These are phyloP conservation scores for Talaromyces trachyspermus DNA, from an alignment of 495 filamentous ascomycete genomes.

Conservation along the genomic window DNA sequence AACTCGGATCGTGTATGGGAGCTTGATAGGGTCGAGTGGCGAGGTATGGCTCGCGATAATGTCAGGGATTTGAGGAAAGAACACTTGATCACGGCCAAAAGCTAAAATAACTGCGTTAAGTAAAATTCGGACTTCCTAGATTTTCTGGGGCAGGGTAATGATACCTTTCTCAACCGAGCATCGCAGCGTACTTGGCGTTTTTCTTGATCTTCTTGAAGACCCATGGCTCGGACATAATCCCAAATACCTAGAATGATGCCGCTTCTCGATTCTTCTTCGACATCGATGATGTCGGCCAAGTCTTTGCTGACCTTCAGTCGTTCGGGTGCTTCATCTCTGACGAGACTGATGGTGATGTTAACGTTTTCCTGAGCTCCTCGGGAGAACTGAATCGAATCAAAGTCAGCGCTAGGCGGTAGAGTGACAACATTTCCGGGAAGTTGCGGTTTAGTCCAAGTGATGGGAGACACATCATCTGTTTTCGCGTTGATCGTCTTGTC, in stretches of 20 bases:
- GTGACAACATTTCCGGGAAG: slow-evolving; percentile 42
- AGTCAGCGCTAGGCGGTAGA: slow-evolving; percentile 54
- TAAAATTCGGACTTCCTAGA: too few species aligned
- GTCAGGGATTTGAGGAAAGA: slow-evolving; percentile 83
- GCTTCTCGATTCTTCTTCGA: slow-evolving; percentile 75
- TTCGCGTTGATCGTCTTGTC: slow-evolving; percentile 45
- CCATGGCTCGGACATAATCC: slow-evolving; percentile 87
- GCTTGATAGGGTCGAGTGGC: slow-evolving; percentile 72
- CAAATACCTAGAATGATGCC: slow-evolving; percentile 85
- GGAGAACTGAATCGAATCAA: slow-evolving; percentile 88
- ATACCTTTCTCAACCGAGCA: slow-evolving; percentile 65
- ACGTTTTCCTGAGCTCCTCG: slow-evolving; percentile 85
- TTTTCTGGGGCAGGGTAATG: too few species aligned
- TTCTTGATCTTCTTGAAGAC: slow-evolving; percentile 87
- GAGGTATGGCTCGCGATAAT: slow-evolving; percentile 64
- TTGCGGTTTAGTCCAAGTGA: slow-evolving; percentile 68
- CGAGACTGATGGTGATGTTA: slow-evolving; percentile 83
- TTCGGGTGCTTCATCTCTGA: slow-evolving; percentile 78
- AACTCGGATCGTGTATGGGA: slow-evolving; percentile 89
- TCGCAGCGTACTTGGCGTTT: slow-evolving; percentile 88
- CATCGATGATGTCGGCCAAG: slow-evolving; percentile 80
- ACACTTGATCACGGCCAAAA: slow-evolving; percentile 70
- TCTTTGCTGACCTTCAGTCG: slow-evolving; percentile 68
- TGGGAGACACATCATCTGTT: slow-evolving; percentile 47
- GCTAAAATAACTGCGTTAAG: too few species aligned